Evolutionary conservation across 148 eudicot species (phyloP), one percentile per base, ranked within the genome.

Genomic region (Tetragonia tetragonoides): DNA sequence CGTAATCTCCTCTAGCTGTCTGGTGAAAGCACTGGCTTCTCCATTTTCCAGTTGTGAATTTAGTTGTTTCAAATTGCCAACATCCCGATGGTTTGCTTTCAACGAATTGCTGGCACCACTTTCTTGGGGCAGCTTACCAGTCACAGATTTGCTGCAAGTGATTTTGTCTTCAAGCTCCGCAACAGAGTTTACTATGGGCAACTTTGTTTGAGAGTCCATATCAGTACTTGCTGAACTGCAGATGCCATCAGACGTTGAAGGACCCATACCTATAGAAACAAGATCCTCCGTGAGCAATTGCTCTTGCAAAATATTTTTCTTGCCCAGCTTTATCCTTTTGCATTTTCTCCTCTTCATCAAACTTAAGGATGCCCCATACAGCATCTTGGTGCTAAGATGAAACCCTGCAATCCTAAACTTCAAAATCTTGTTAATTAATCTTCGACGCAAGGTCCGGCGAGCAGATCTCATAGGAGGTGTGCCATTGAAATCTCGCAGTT

Each of bases 311-410:
- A 70, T 77, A 67, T 54, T 75, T 77, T 79, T 75, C 47, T 66
- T 42, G 15, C 40, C 53, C 34, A 21, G 72, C 79, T 85, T 86
- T 44, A 24, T 76, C 83, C 70, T 81, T 79, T 82, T 92, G 81
- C 75, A 88, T 72, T 82, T 85, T 64, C 81, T 85, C 82, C 76
- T 86, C 86, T 87, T 92, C 54, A 73, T 79, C 81, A 78, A 56
- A 75, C 75, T 67, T 17, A 88, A 78, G 49, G 88, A 84, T 60
- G 79, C 83, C 60, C 84, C 82, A 70, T 85, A 80, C 66, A 90
- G 80, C 69, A 90, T 85, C 80, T 78, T 89, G 51, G 89, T 83
- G 80, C 97, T 84, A 76, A 93, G 84, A 66, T 84, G 86, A 77
- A 80, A 71, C 7, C 79, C 83, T 44, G 72, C 77, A 67, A 79